Evolutionary conservation across 2,329 filamentous ascomycete species (phyloP), one percentile per base, ranked within the genome.

Genomic region (Ophiognomonia clavigignenti-juglandacearum): DNA sequence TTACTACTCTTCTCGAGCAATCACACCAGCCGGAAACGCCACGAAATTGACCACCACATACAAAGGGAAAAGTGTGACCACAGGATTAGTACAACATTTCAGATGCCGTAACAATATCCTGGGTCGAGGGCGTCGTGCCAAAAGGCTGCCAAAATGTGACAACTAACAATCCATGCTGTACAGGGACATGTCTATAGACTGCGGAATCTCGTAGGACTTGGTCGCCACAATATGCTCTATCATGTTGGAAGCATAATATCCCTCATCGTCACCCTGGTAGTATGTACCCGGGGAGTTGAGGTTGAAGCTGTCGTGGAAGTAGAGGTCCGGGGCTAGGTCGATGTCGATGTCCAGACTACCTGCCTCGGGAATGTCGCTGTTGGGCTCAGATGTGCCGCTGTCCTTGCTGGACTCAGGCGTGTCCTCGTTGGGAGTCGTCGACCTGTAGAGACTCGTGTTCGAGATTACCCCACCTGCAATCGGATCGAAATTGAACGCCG

Each of bases 401-500:
- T 83, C 79, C 59, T 82, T 81, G 61, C 71, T 78, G 2, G 80
- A 83, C 54, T 83, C 80, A 0, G 80, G 81, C 7, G 81, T 84
- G 57, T 83, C 78, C 42, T 52, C 49, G 50, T 82, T 80, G 1
- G 80, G 79, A 20, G 80, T 80, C 47, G 76, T 64, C 1, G 75
- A 72, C 18, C 74, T 72, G 56, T 79, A 81, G 8, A 76, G 64
- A 45, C 63, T 69, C 59, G 76, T 71, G 52, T 83, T 76, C 11
- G 70, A 69, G 45, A 80, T 73, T 3, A 75, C 68, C 16, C 72
- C 78, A 9, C 65, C 64, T 27, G 65, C 68, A 10, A 59, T 66
- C 48, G 56, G 58, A 53, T 74, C 71, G 6, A 74, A 61, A 18
- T 64, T 61, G 14, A 77, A 63, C n/a, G 47, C 47, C 14, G 59